These are phyloP conservation scores for Secale cereale DNA, from an alignment of 176 grass and related monocot genomes.

Conservation along the genomic window DNA sequence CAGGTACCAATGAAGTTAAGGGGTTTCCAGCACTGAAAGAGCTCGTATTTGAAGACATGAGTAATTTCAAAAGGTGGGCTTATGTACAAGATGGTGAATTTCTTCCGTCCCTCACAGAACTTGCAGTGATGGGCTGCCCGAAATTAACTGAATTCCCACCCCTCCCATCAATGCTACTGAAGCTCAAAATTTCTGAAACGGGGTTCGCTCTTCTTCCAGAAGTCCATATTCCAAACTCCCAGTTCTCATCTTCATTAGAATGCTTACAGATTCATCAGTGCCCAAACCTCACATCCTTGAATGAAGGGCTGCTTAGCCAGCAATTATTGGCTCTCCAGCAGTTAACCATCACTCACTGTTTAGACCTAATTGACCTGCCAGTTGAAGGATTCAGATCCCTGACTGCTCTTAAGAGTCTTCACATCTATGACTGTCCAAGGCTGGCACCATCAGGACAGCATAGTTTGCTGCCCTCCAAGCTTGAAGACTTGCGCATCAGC, in stretches of 20 bases:
- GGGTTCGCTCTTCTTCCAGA: constrained; percentile 50
- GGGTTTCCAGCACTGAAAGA: constrained; percentile 63
- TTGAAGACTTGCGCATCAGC: constrained; percentile 64
- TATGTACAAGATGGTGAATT: constrained; percentile 30
- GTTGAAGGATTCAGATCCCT: constrained; percentile 45
- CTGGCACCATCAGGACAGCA: constrained; percentile 30
- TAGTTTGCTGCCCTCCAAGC: constrained; percentile 27
- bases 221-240: constrained; percentile 23
- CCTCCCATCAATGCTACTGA: constrained; percentile 44
- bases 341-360: constrained; percentile 48
- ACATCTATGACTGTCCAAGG: constrained; percentile 57
- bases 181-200: constrained; percentile 58
- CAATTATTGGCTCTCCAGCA: constrained; percentile 37
- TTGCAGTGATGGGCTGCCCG: constrained; percentile 45
- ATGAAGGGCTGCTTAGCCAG: constrained; percentile 45
- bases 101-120: constrained; percentile 55
- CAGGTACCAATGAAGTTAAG: constrained; percentile 28
- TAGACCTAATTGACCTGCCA: constrained; percentile 45
- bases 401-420: constrained; percentile 48
- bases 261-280: constrained; percentile 57
- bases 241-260: constrained; percentile 30
- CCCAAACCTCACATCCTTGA: constrained; percentile 55
- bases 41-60: constrained; percentile 52
- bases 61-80: constrained; percentile 47
- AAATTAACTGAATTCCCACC: constrained; percentile 40